Conservation (phyloP, 495 filamentous ascomycete species). For the Penicillium cinerascens region DNA sequence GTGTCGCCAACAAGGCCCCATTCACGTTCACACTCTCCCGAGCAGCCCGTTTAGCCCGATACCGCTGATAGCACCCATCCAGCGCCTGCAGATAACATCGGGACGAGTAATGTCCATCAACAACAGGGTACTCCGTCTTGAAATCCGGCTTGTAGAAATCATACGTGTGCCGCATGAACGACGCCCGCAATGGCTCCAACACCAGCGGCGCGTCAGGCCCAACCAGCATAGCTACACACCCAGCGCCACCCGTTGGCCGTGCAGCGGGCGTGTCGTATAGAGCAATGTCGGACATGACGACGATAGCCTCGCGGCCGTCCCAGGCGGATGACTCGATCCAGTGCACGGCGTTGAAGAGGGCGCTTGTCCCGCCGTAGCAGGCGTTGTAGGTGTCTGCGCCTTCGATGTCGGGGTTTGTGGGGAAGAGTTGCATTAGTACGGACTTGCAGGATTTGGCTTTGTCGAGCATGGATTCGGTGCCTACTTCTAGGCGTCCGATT, state of each 20-base stretch:
- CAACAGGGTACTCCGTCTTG: conserved; percentile 92
- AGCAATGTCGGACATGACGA: conserved; percentile 92
- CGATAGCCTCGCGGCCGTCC: conserved; percentile 92
- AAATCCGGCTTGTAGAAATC: conserved; percentile 99
- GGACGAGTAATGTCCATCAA: conserved; percentile 93
- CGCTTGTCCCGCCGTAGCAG: conserved; percentile 97
- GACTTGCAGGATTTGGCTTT: conserved; percentile 99
- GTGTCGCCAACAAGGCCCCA: conserved; percentile 49
- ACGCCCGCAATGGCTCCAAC: conserved; percentile 82
- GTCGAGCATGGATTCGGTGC: conserved; percentile 95
- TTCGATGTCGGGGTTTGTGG: conserved; percentile 84
- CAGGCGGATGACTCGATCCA: conserved; percentile 97
- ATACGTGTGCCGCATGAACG: conserved; percentile 90
- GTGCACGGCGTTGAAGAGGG: conserved; percentile 91
- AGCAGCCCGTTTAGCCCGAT: conserved; percentile 68
- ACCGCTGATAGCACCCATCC: conserved; percentile 93
- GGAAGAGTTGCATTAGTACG: conserved; percentile 94
- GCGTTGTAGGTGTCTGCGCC: conserved; percentile 97
- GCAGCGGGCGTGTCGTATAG: conserved; percentile 94
- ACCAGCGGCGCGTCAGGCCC: conserved; percentile 87
- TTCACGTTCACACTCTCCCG: conserved; percentile 59
- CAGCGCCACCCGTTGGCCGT: conserved; percentile 91
- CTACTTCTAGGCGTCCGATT: conserved; percentile 92
- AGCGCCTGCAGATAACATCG: conserved; percentile 92
- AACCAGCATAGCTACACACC: conserved; percentile 88